Conservation (phyloP, 805 yeast species). For the Candida nanaspora region DNA sequence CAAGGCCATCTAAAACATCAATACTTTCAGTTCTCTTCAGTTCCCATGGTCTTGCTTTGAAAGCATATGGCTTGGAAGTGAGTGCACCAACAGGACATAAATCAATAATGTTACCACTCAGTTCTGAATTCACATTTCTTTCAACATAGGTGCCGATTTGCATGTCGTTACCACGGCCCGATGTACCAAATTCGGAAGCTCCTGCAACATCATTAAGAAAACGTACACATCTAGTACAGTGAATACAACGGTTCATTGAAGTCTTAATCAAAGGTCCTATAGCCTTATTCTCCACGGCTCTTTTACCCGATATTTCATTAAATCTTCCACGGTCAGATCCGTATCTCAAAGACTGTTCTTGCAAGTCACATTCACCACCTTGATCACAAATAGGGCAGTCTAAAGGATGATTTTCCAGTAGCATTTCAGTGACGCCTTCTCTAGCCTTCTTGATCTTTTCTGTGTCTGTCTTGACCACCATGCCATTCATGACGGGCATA, state of each 20-base stretch:
- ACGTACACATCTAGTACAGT: constrained; percentile 86
- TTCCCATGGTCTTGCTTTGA: constrained; percentile 91
- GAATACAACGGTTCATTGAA: constrained; percentile 88
- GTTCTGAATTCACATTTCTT: constrained; percentile 74
- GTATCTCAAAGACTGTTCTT: constrained; percentile 77
- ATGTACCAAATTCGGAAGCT: constrained; percentile 82
- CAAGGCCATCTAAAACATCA: constrained; percentile 78
- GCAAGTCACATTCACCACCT: constrained; percentile 92
- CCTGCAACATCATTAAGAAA: constrained; percentile 89
- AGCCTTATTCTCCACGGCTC: constrained; percentile 88
- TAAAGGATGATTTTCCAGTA: constrained; percentile 81
- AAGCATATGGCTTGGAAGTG: constrained; percentile 87
- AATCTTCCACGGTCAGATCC: constrained; percentile 86
- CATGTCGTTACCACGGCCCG: constrained; percentile 89
- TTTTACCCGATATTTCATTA: constrained; percentile 72
- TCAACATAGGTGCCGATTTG: constrained; percentile 87
- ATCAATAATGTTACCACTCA: constrained; percentile 82
- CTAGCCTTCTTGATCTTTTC: constrained; percentile 77
- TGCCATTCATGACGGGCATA: constrained; percentile 84
- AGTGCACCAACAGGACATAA: constrained; percentile 90
- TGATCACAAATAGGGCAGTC: constrained; percentile 93
- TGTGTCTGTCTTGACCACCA: constrained; percentile 76
- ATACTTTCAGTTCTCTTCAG: constrained; percentile 81
- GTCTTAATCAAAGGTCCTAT: constrained; percentile 86
- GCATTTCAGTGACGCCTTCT: constrained; percentile 87